Evolutionary conservation across 345 rosid genomes (phyloP).

Genomic region (Arabis alpina): DNA sequence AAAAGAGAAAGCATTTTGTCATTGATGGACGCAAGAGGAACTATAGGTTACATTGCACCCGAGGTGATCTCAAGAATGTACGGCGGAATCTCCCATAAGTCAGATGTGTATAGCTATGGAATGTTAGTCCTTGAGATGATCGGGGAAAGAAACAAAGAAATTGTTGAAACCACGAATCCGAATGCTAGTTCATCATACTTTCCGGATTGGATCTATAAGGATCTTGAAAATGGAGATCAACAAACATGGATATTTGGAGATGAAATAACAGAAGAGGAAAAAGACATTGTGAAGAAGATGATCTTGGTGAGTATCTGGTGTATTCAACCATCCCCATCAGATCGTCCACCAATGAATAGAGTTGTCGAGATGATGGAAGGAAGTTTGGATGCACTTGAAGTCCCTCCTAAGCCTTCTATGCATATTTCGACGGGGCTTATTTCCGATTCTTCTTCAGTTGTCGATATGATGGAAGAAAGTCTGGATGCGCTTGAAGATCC

Average conservation of each 20-base stretch:
- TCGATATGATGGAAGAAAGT: no score
- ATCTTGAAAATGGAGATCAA: constrained; percentile 1
- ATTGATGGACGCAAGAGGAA: constrained; percentile 43
- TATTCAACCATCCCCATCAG: not conserved
- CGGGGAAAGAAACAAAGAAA: constrained; percentile 34
- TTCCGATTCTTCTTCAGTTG: not conserved
- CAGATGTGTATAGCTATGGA: constrained; percentile 53
- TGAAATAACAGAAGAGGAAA: not conserved
- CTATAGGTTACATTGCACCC: constrained; percentile 53
- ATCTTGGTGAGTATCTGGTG: not conserved
- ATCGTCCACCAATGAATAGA: constrained; percentile 11
- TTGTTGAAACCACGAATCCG: not conserved
- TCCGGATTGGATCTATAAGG: constrained; percentile 11
- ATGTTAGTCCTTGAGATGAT: constrained; percentile 52
- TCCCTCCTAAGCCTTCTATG: constrained; percentile 5
- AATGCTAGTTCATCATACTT: constrained; percentile 5
- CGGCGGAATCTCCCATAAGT: constrained; percentile 45
- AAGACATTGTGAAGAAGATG: constrained; percentile 21
- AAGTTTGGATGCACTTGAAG: not conserved
- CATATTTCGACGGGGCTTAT: not conserved
- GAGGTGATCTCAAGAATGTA: constrained; percentile 42
- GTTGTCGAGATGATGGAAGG: constrained; percentile 26
- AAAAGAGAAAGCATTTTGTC: constrained; percentile 43
- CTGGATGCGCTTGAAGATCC: not conserved
- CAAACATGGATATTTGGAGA: constrained; percentile 5